A percentile compares a stretch with the other conserved stretches of the same genome.
Conservation (phyloP, 306 rosid genomes). For the Abrus precatorius region DNA sequence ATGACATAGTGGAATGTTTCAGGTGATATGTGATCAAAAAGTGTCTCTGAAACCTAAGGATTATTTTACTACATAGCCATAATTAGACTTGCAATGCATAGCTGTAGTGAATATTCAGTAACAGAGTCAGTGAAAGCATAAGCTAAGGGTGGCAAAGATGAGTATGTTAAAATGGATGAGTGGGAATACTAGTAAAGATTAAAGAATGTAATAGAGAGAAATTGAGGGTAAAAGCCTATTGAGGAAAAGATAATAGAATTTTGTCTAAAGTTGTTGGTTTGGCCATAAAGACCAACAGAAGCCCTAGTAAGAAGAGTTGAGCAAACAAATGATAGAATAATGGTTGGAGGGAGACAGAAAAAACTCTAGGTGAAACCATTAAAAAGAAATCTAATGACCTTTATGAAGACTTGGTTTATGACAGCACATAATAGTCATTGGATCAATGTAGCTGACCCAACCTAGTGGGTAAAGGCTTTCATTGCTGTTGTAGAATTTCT, state of each 20-base stretch:
- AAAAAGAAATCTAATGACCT: no score
- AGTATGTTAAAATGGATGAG: conserved; percentile 9
- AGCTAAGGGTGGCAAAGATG: conserved; percentile 1
- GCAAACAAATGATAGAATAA: neutral
- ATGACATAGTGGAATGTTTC: neutral
- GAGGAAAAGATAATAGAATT: neutral
- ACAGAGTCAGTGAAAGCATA: neutral
- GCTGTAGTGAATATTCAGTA: neutral
- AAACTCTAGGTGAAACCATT: no score
- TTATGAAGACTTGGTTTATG: no score
- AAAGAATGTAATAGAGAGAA: neutral
- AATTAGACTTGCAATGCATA: neutral
- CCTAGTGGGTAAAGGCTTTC: neutral
- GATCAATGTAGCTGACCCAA: neutral
- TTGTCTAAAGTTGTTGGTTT: neutral
- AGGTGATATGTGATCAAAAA: neutral
- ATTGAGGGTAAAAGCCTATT: neutral
- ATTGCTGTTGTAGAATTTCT: neutral
- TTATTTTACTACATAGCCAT: neutral
- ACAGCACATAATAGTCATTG: no score
- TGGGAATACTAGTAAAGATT: neutral
- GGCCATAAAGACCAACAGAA: neutral
- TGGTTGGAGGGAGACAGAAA: no score
- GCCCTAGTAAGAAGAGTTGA: neutral
- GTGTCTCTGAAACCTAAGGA: neutral